phyloP scores from a whole-genome alignment of 805 yeast genomes.

The Saccharomycopsis lassenensis region DNA sequence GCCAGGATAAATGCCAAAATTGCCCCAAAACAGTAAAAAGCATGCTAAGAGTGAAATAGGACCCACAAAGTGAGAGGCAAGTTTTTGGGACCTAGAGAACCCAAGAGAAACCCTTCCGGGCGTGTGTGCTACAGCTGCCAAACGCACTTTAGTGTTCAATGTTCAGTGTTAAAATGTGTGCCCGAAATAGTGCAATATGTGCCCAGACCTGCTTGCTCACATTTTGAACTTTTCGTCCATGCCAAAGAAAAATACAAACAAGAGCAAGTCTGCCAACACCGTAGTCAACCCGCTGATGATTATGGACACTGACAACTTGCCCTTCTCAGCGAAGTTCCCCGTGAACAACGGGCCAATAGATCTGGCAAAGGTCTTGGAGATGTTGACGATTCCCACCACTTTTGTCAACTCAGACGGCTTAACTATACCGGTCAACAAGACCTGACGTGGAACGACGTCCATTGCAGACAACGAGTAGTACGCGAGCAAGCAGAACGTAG shows the following conservation, averaged over 20 bases:
- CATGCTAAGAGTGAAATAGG: no score
- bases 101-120: no score
- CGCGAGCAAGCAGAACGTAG: constrained; percentile 40
- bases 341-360: constrained; percentile 74
- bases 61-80: no score
- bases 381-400: constrained; percentile 78
- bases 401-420: constrained; percentile 53
- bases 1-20: no score
- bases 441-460: constrained; percentile 91
- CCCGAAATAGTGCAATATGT: constrained; percentile 1
- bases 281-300: constrained; percentile 41
- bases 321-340: constrained; percentile 54
- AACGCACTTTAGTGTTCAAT: no score
- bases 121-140: no score
- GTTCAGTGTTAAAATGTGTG: no score
- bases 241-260: constrained; percentile 25
- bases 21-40: no score
- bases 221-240: constrained; percentile 24
- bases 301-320: constrained; percentile 38
- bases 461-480: constrained; percentile 61
- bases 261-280: constrained; percentile 26
- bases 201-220: constrained; percentile 1
- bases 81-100: no score
- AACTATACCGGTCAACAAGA: constrained; percentile 59
- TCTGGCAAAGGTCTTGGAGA: constrained; percentile 77